Base-by-base conservation (phyloP, 2,329 filamentous ascomycete species). In the Pestalotiopsis sp. region DNA sequence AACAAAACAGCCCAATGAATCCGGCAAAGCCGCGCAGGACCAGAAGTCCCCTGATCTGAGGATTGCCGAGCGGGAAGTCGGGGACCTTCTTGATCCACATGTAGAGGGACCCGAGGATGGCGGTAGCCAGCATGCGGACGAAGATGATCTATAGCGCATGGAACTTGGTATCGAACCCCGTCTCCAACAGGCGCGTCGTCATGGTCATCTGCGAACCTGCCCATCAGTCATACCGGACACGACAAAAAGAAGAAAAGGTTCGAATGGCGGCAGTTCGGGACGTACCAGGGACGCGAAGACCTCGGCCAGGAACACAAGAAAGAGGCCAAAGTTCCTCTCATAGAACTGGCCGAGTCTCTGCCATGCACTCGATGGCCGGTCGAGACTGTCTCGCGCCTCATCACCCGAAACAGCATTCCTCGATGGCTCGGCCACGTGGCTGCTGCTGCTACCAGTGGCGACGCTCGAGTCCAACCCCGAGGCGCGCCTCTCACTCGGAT, bases 61-160 rank as follows among this genome's bases (percentile, higher is more conserved):
- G 86, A 20, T 84, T 82, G 0, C 93, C 93, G 1, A 94, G 80
- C 0, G 92, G 93, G 66, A 91, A 91, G 71, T 91, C 79, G 1
- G 91, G 90, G 1, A 83, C 78, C 13, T 77, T 76, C 66, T 80
- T 79, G 36, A 77, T 78, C 80, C 79, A 82, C 81, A 82, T 81
- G 41, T 82, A 83, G 6, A 78, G 20, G 2, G 76, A 80, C 3
- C 81, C 80, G 5, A 83, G 75, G 0, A 80, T 27, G 0, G 77
- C 72, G 0, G 81, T 83, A 3, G 77, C 77, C 0, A 81, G 57
- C 82, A 83, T 83, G 56, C 82, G 79, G 0, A 83, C 80, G 61
- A 83, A 83, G 20, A 83, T 82, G 58, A 83, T 80, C 49, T 83
- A 81, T 66, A 83, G 61, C 4, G 81, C 81, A 61, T 82, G 81